Base-by-base conservation (phyloP, 306 rosid species). In the Ormosia emarginata region DNA sequence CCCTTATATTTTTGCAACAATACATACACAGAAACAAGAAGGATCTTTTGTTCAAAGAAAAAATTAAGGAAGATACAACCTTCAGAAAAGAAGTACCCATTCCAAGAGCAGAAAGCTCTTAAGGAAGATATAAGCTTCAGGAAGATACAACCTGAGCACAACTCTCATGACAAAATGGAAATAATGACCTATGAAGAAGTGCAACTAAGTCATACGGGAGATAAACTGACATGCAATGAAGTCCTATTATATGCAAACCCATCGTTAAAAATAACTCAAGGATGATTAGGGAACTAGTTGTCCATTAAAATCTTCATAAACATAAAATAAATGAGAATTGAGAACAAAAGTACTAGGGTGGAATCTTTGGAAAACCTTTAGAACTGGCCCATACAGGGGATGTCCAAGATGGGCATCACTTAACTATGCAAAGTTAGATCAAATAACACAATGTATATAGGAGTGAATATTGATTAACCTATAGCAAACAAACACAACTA, bases 51-150 rank as follows among this genome's bases (percentile, higher is more conserved):
- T 7, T 18, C 24, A 50, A 15, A 6, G 24, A 66, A 15, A 40
- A 12, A 52, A 52, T 3, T 13, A 58, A 5, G 57, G 57, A 7
- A 41, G 18, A 55, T 5, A 5, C 58, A 5, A 29, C 34, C 11
- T 46, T 67, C 11, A 4, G 64, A 24, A 34, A n/a, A 52, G 17
- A 37, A 17, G 41, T 92, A 95, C 99, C 98, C 99, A 93, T 95
- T 84, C 99, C 99, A 66, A 95, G 81, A 24, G 99, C 98, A 71
- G 99, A 95, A 67, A 95, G 99, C 90, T 93, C 99, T n/a, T n/a
- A n/a, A n/a, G n/a, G n/a, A n/a, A n/a, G n/a, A n/a, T n/a, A n/a
- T n/a, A n/a, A n/a, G n/a, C n/a, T n/a, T n/a, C n/a, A n/a, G n/a
- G n/a, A n/a, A n/a, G n/a, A n/a, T n/a, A n/a, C n/a, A n/a, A n/a